Percentiles rank a stretch among this genome's conserved stretches.
phyloP scores from a whole-genome alignment of 2,329 filamentous ascomycete genomes.

The Botryotinia narcissicola region DNA sequence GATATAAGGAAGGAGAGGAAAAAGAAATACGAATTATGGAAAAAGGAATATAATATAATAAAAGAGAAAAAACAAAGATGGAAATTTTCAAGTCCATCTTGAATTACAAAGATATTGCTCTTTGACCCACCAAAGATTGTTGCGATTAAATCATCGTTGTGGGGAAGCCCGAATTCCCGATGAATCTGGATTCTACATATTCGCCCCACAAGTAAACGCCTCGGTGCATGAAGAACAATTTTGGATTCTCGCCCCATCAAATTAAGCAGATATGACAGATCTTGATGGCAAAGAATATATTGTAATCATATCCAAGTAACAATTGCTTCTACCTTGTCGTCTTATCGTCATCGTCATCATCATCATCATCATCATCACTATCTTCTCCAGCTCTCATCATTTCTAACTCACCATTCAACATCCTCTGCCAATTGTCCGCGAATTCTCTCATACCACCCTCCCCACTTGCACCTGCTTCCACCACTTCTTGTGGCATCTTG shows the following conservation, averaged over 20 bases:
- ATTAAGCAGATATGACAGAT: not conserved
- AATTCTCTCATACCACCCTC: constrained; percentile 80
- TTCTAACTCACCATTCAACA: constrained; percentile 45
- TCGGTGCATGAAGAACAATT: constrained; percentile 7
- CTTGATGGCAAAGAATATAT: not conserved
- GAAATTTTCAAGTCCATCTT: not conserved
- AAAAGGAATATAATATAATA: not conserved
- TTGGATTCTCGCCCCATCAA: not conserved
- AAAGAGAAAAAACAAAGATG: not conserved
- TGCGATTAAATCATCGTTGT: not conserved
- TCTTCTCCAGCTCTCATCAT: constrained; percentile 41
- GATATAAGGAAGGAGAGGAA: too few species aligned
- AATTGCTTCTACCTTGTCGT: not conserved
- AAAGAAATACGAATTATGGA: not conserved
- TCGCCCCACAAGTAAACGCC: constrained; percentile 11
- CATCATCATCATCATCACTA: constrained; percentile 39
- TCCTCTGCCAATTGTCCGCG: constrained; percentile 69
- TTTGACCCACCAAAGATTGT: constrained; percentile 7
- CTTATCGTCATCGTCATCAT: constrained; percentile 22
- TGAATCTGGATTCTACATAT: constrained; percentile 8
- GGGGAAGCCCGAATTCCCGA: constrained; percentile 9
- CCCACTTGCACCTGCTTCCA: constrained; percentile 65
- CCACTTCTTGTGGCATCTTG: constrained; percentile 91
- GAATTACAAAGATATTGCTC: constrained; percentile 11
- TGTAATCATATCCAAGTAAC: not conserved